phyloP scores from a whole-genome alignment of 805 yeast species.

The Candida loeiensis region DNA sequence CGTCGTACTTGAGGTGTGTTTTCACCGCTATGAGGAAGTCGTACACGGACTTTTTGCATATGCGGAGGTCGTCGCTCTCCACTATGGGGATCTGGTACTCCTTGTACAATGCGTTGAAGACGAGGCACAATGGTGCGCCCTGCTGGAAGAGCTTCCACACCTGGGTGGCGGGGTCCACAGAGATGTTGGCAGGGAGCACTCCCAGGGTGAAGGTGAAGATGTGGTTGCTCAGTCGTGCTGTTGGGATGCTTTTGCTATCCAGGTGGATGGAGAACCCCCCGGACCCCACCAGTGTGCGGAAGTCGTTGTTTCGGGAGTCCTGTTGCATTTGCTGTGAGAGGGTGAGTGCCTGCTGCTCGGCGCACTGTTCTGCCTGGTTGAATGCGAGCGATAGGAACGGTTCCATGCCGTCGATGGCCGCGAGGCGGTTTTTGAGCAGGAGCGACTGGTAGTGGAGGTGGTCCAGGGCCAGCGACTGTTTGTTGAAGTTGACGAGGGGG shows the following conservation, averaged over 20 bases:
- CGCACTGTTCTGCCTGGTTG: slow-evolving; percentile 60
- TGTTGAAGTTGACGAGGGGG: slow-evolving; percentile 57
- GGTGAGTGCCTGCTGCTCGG: slow-evolving; percentile 68
- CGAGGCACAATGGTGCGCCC: slow-evolving; percentile 86
- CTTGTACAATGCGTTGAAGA: slow-evolving; percentile 65
- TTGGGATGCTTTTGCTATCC: slow-evolving; percentile 22
- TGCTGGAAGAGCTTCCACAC: slow-evolving; percentile 84
- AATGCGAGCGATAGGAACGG: slow-evolving; percentile 65
- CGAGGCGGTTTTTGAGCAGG: slow-evolving; percentile 52
- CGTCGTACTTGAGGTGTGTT: slow-evolving; percentile 65
- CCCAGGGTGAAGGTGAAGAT: slow-evolving; percentile 70
- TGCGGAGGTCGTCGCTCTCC: slow-evolving; percentile 74
- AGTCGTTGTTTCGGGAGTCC: slow-evolving; percentile 19
- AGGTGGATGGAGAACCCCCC: slow-evolving; percentile 35
- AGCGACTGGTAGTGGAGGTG: slow-evolving; percentile 69
- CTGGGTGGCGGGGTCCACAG: slow-evolving; percentile 90
- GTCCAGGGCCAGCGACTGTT: slow-evolving; percentile 57
- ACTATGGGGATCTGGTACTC: slow-evolving; percentile 57
- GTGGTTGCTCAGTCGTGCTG: slow-evolving; percentile 24
- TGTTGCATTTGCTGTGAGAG: slow-evolving; percentile 40
- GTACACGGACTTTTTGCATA: slow-evolving; percentile 85
- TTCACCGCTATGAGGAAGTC: slow-evolving; percentile 87
- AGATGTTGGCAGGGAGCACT: slow-evolving; percentile 65
- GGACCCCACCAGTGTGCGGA: slow-evolving; percentile 32
- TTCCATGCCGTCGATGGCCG: slow-evolving; percentile 60